Conservation (phyloP, 108 stramenopile genomes). For the Conticribra guillardii region DNA sequence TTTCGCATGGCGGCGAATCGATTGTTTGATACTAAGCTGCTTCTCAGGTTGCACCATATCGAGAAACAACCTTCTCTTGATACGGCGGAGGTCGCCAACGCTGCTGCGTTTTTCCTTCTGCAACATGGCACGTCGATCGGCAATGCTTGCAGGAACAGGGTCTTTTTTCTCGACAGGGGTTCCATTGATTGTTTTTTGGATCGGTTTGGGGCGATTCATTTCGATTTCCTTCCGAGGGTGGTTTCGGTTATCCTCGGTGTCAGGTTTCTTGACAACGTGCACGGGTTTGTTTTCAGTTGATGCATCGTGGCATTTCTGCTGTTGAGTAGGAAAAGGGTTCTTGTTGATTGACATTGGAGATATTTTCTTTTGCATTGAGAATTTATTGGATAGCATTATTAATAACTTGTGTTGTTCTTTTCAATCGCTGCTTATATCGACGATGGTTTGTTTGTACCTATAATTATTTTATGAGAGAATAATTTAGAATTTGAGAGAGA, state of each 20-base stretch:
- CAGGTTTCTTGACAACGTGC: conserved; percentile 2
- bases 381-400: too few relatives aligned
- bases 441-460: too few relatives aligned
- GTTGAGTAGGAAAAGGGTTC: neutral
- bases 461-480: too few relatives aligned
- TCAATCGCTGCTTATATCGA: too few relatives aligned
- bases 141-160: neutral
- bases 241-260: neutral
- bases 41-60: conserved; percentile 23
- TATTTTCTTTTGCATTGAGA: neutral
- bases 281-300: neutral
- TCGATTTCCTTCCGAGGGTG: neutral
- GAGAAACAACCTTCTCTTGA: conserved; percentile 48
- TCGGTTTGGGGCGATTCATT: neutral
- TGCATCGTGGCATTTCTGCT: neutral
- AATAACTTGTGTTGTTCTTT: too few relatives aligned
- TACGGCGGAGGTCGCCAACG: conserved; percentile 20
- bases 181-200: neutral
- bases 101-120: conserved; percentile 19
- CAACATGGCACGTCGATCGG: neutral
- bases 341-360: conserved; percentile 14
- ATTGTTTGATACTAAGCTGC: neutral
- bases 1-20: conserved; percentile 2
- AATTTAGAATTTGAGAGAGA: too few relatives aligned
- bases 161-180: conserved; percentile 3